Base-by-base conservation (phyloP, 768 basidiomycete genomes). In the Phylloporus rhodoxanthus region DNA sequence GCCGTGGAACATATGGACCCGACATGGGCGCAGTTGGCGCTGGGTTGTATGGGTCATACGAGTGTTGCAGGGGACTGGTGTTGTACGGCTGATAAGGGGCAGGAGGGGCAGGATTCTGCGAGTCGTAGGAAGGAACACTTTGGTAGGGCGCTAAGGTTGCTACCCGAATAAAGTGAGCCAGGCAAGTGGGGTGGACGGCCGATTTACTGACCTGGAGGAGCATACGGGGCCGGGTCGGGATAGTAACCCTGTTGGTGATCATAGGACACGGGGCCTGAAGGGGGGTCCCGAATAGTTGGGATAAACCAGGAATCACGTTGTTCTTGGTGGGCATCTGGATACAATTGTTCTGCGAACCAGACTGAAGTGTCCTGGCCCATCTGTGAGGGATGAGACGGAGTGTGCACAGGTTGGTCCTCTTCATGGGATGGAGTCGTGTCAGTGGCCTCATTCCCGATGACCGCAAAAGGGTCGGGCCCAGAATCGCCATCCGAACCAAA, bases 401-500 rank as follows among this genome's bases (percentile, higher is more conserved):
- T 48, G 42, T 58, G 59, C 17, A 26, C 46, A 21, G 37, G 28
- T 32, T 55, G 55, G 57, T 58, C 47, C 40, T 66, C 61, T 45
- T 62, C 54, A 34, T 52, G 54, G 51, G 59, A 43, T 53, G 60
- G 56, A 51, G 62, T 60, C 52, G 70, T 65, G 62, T 66, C 59
- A 42, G 60, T 56, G 44, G 56, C 54, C 50, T 66, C 62, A 52
- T 70, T 67, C 40, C 80, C 82, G 53, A 84, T 73, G 47, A 75
- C 69, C 53, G 83, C 77, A 70, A 86, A 86, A 45, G 79, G 78
- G 69, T 87, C 84, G 28, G 76, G 72, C 15, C 70, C 70, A 44
- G 79, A 61, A 61, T 87, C 84, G 32, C 55, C 57, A 28, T 79
- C 78, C 45, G 78, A 69, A 53, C 81, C 85, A 73, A 91, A 91